Evolutionary conservation across 139 green algal genomes (phyloP).

Genomic region (Spirogloea muscicola): DNA sequence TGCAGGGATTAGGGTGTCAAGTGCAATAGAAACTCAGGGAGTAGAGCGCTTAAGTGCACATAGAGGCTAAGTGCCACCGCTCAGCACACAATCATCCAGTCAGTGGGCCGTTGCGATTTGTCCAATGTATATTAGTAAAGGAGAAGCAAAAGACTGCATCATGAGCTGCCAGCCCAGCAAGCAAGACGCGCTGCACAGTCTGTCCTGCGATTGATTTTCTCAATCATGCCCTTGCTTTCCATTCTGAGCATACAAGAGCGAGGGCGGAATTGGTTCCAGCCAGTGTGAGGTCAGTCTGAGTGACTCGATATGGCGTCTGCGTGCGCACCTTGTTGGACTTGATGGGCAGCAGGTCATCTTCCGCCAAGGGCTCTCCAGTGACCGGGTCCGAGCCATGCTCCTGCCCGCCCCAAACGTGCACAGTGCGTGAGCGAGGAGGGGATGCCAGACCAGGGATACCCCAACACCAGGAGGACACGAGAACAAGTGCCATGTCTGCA

Average conservation of each 20-base stretch:
- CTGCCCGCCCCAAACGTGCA: too few relatives aligned
- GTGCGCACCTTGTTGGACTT: constrained; percentile 50
- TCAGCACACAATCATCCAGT: not conserved
- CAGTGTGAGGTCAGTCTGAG: not conserved
- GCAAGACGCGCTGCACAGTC: too few relatives aligned
- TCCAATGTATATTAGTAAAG: not conserved
- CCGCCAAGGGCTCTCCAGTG: constrained; percentile 62
- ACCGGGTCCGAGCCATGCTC: too few relatives aligned
- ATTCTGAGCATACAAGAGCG: not conserved
- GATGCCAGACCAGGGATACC: too few relatives aligned
- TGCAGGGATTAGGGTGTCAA: constrained; percentile 28
- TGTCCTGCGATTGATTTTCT: too few relatives aligned
- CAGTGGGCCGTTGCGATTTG: not conserved
- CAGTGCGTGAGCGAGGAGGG: too few relatives aligned
- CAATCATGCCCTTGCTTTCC: not conserved
- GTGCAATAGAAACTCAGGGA: not conserved
- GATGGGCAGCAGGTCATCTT: constrained; percentile 81
- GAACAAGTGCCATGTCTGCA: too few relatives aligned
- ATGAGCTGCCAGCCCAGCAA: too few relatives aligned
- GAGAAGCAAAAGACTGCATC: too few relatives aligned
- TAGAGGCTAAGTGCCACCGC: not conserved
- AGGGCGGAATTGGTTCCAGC: not conserved
- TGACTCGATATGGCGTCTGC: not conserved
- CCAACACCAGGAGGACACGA: too few relatives aligned
- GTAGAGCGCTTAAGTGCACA: not conserved